Percentiles rank a stretch among this genome's conserved stretches.
Evolutionary conservation across 225 moss, liverwort and hornwort species (phyloP).

Genomic region (Anthoceros angustus): DNA sequence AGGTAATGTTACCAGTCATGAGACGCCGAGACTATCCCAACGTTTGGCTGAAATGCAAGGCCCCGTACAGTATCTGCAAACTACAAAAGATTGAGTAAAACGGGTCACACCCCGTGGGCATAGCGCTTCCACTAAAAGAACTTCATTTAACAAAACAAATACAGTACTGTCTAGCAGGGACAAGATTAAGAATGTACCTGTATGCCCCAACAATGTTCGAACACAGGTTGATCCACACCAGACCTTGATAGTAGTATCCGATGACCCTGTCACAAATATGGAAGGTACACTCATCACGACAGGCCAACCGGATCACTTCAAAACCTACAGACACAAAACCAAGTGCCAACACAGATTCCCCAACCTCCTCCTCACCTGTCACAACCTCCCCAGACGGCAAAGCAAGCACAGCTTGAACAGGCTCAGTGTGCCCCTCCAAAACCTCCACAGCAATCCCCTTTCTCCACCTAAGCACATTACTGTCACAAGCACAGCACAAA

Average conservation of each 20-base stretch:
- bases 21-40: conserved; percentile 84
- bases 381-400: conserved; percentile 70
- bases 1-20: conserved; percentile 62
- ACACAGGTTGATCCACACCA: conserved; percentile 83
- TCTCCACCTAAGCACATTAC: conserved; percentile 85
- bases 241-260: conserved; percentile 76
- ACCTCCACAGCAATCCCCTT: conserved; percentile 55
- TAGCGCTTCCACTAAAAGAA: not conserved
- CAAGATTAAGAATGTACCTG: conserved; percentile 32
- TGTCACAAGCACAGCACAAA: conserved; percentile 20
- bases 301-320: not conserved
- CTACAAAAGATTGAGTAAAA: conserved; percentile 2
- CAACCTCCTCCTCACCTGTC: conserved; percentile 24
- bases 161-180: not conserved
- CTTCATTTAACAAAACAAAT: not conserved
- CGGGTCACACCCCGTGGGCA: not conserved
- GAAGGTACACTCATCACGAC: conserved; percentile 5
- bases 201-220: conserved; percentile 65
- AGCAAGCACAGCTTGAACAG: conserved; percentile 75
- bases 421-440: conserved; percentile 81
- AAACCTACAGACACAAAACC: not conserved
- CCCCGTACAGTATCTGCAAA: conserved; percentile 90
- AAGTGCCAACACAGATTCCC: not conserved
- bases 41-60: conserved; percentile 53
- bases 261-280: conserved; percentile 42